Evolutionary conservation across 106 monocot species (phyloP).

Genomic region (Apostasia ramifera): DNA sequence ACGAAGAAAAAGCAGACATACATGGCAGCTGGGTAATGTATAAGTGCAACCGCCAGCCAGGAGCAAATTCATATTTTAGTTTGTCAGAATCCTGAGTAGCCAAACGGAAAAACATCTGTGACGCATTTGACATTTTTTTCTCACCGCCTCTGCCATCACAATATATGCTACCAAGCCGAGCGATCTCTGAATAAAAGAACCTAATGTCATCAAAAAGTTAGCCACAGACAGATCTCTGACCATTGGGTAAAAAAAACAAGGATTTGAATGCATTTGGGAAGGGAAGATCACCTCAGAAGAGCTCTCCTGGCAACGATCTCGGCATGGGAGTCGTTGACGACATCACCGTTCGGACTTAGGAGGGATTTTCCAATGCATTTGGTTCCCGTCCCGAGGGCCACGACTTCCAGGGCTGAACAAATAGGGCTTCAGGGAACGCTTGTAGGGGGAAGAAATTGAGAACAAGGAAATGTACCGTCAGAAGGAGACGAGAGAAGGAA

Average conservation of each 20-base stretch:
- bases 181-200: slow-evolving; percentile 75
- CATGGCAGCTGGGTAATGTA: slow-evolving; percentile 55
- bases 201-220: slow-evolving; percentile 7
- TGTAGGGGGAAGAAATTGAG: not conserved
- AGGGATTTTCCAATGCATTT: slow-evolving; percentile 84
- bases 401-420: slow-evolving; percentile 47
- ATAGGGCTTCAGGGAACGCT: slow-evolving; percentile 1
- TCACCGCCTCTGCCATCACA: not conserved
- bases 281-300: slow-evolving; percentile 43
- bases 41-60: slow-evolving; percentile 67
- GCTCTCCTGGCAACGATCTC: slow-evolving; percentile 85
- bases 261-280: too few species aligned
- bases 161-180: slow-evolving; percentile 3
- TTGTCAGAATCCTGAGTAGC: slow-evolving; percentile 6
- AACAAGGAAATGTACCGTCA: slow-evolving; percentile 20
- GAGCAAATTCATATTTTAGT: slow-evolving; percentile 42
- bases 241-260: not conserved
- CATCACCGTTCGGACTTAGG: slow-evolving; percentile 72
- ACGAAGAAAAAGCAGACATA: not conserved
- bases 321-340: slow-evolving; percentile 90
- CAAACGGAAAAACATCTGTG: slow-evolving; percentile 23
- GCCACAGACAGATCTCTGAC: not conserved
- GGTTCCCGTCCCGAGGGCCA: slow-evolving; percentile 84
- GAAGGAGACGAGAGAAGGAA: slow-evolving; percentile 75
- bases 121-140: not conserved